Evolutionary conservation across 2,329 filamentous ascomycete genomes (phyloP).

Genomic region (Helotiales sp.): DNA sequence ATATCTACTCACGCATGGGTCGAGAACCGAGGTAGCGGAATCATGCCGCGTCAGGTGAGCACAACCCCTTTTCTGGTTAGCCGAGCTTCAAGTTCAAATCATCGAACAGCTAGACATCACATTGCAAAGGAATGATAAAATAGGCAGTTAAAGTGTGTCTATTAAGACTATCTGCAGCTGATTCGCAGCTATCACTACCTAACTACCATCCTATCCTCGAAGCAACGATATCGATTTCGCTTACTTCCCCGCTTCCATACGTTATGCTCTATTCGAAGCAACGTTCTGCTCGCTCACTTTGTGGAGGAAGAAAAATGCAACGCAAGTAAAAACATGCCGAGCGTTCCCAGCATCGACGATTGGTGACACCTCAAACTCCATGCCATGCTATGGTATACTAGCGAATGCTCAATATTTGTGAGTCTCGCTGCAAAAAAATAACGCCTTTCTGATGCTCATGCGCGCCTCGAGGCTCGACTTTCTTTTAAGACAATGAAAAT

Average conservation of each 20-base stretch:
- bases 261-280: background rate
- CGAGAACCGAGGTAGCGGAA: too few relatives aligned
- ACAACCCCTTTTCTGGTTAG: background rate
- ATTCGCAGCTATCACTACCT: background rate
- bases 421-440: constrained; percentile 23
- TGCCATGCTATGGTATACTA: constrained; percentile 29
- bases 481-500: constrained; percentile 18
- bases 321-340: constrained; percentile 16
- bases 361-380: constrained; percentile 23
- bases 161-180: background rate
- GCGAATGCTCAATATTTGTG: constrained; percentile 13
- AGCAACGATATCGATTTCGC: background rate
- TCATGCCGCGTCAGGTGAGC: background rate
- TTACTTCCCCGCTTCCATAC: too few relatives aligned
- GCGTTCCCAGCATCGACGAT: constrained; percentile 11
- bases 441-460: constrained; percentile 24
- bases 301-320: constrained; percentile 3
- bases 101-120: background rate
- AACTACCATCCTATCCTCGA: background rate
- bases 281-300: background rate
- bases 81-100: background rate
- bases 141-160: background rate
- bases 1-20: too few relatives aligned
- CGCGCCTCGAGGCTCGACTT: constrained; percentile 19
- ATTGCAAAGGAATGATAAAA: background rate